These are phyloP conservation scores for Cercospora berteroae DNA, from an alignment of 2,329 filamentous ascomycete genomes.

Conservation along the genomic window DNA sequence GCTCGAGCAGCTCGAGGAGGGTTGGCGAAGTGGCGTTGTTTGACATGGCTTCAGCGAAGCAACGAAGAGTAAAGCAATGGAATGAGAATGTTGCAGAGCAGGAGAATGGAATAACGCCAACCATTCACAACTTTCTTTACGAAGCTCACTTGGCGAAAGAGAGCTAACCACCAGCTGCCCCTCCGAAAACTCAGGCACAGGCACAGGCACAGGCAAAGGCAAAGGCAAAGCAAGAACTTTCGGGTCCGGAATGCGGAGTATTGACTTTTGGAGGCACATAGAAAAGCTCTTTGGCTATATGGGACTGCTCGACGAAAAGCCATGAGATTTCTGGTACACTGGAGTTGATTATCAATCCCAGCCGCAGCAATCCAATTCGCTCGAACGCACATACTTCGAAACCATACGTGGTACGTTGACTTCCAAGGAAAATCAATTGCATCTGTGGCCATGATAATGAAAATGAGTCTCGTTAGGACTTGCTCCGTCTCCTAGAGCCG, in stretches of 20 bases:
- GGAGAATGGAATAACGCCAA: not conserved
- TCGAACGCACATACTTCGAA: not conserved
- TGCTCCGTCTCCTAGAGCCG: not conserved
- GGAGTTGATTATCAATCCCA: not conserved
- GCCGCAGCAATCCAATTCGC: not conserved
- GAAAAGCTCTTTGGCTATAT: not conserved
- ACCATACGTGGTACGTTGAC: not conserved
- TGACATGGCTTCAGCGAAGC: not conserved
- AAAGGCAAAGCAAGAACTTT: not conserved
- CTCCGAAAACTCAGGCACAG: not conserved
- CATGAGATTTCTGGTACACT: not conserved
- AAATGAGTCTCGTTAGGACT: no score
- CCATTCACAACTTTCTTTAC: not conserved
- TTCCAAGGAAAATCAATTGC: not conserved
- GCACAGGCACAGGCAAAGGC: not conserved
- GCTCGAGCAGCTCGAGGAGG: not conserved
- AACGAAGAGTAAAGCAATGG: no score
- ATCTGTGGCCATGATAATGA: not conserved
- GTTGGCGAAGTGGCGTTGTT: not conserved
- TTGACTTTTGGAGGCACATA: not conserved
- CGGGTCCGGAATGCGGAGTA: not conserved
- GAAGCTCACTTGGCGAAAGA: not conserved
- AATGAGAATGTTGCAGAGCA: no score
- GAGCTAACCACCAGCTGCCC: not conserved
- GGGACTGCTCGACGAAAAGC: not conserved